phyloP scores from a whole-genome alignment of 129 eudicot species.

The Chrysanthemum seticuspe region DNA sequence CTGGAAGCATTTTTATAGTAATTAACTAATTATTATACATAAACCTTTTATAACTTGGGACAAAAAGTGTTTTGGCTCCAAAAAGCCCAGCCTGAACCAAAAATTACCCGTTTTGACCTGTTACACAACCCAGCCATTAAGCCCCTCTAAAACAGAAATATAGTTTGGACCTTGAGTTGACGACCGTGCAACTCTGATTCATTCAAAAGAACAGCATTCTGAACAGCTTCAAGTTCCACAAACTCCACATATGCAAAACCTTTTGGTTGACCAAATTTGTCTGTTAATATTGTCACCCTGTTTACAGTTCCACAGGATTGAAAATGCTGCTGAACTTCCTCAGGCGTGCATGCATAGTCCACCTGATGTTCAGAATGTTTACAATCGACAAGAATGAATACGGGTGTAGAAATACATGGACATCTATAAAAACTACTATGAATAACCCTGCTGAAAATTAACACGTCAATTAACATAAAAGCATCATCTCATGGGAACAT shows the following conservation, averaged over 20 bases:
- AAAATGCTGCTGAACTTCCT: conserved; percentile 91
- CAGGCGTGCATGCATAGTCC: conserved; percentile 95
- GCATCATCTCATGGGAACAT: neutral
- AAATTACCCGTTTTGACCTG: no score
- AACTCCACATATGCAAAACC: conserved; percentile 91
- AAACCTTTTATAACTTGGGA: no score
- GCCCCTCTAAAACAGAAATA: neutral
- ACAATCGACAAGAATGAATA: conserved; percentile 16
- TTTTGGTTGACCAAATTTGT: conserved; percentile 90
- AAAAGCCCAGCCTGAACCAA: no score
- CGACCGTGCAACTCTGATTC: conserved; percentile 96
- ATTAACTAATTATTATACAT: no score
- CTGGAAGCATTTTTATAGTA: no score
- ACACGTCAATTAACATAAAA: neutral
- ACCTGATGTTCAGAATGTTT: conserved; percentile 47
- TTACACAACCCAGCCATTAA: no score
- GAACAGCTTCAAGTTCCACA: conserved; percentile 79
- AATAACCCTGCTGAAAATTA: neutral
- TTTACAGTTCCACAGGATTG: conserved; percentile 85
- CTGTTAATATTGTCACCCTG: conserved; percentile 85
- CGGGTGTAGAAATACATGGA: neutral
- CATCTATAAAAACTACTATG: conserved; percentile 1
- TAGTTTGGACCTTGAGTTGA: conserved; percentile 65
- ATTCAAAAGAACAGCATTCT: conserved; percentile 64
- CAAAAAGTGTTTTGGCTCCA: no score